These are phyloP conservation scores for Penicillium pancosmium DNA, from an alignment of 495 filamentous ascomycete species.

Conservation along the genomic window DNA sequence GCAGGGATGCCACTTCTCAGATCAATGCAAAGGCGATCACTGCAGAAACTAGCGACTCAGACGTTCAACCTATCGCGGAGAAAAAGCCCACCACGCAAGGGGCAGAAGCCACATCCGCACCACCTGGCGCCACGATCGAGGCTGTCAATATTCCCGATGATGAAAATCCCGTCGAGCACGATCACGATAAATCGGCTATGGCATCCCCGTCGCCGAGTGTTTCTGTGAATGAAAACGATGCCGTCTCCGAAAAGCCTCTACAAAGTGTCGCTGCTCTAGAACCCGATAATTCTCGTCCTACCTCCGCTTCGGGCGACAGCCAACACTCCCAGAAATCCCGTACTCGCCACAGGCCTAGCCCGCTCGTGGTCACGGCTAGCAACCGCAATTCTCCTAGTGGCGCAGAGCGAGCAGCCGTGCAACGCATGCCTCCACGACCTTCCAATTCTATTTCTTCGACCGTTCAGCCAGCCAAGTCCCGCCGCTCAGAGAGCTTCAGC, in stretches of 20 bases:
- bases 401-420: constrained; percentile 53
- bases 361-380: constrained; percentile 26
- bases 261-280: constrained; percentile 5
- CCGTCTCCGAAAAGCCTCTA: constrained; percentile 1
- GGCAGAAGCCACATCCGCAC: constrained; percentile 27
- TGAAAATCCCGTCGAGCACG: constrained; percentile 22
- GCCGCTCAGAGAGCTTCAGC: constrained; percentile 48
- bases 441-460: constrained; percentile 39
- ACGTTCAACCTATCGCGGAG: constrained; percentile 23
- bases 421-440: constrained; percentile 43
- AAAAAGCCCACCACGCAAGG: constrained; percentile 35
- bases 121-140: constrained; percentile 28
- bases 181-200: constrained; percentile 26
- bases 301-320: constrained; percentile 42
- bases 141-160: constrained; percentile 27
- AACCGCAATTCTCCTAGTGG: constrained; percentile 30
- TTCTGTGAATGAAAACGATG: constrained; percentile 13
- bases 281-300: constrained; percentile 21
- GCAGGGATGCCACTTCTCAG: constrained; percentile 26
- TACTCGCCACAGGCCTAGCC: constrained; percentile 29
- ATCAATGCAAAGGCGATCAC: constrained; percentile 32
- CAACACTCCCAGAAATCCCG: constrained; percentile 36
- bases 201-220: constrained; percentile 11
- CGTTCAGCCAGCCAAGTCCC: constrained; percentile 28
- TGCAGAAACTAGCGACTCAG: constrained; percentile 28